phyloP scores from a whole-genome alignment of 257 asterid genomes.

The Ilex asprella region DNA sequence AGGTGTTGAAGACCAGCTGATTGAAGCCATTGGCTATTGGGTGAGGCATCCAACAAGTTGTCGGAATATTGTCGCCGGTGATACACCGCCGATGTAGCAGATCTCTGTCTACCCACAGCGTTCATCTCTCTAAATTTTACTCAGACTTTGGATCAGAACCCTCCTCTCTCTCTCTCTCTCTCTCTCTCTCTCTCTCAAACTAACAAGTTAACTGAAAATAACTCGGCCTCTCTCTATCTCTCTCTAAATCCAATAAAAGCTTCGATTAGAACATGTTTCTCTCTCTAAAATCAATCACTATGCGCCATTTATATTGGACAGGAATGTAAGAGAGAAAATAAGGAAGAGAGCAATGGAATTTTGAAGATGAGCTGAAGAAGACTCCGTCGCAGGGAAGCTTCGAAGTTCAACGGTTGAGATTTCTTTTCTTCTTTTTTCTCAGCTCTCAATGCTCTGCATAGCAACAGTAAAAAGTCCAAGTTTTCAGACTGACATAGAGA shows the following conservation, averaged over 20 bases:
- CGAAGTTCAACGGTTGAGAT: not conserved
- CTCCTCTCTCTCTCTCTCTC: constrained; percentile 6
- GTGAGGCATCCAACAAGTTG: constrained; percentile 57
- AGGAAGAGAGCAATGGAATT: no score
- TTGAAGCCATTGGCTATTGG: constrained; percentile 88
- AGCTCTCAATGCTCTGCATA: not conserved
- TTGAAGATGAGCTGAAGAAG: not conserved
- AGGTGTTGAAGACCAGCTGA: constrained; percentile 92
- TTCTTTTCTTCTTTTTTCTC: not conserved
- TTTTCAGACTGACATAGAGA: not conserved
- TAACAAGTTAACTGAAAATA: no score
- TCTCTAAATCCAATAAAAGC: not conserved
- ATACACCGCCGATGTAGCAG: constrained; percentile 70
- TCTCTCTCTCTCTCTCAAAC: constrained; percentile 5
- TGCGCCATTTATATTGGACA: no score
- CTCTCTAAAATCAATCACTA: not conserved
- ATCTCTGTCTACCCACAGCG: constrained; percentile 85
- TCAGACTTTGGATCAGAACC: no score
- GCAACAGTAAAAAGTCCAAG: not conserved
- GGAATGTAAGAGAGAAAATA: not conserved
- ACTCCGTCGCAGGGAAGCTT: not conserved
- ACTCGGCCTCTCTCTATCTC: not conserved
- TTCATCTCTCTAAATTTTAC: constrained; percentile 32
- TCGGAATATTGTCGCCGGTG: constrained; percentile 88
- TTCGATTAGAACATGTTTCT: not conserved